A percentile compares a stretch with the other conserved stretches of the same genome.
These are phyloP conservation scores for Eucalyptus guilfoylei DNA, from an alignment of 345 rosid genomes.

Conservation along the genomic window DNA sequence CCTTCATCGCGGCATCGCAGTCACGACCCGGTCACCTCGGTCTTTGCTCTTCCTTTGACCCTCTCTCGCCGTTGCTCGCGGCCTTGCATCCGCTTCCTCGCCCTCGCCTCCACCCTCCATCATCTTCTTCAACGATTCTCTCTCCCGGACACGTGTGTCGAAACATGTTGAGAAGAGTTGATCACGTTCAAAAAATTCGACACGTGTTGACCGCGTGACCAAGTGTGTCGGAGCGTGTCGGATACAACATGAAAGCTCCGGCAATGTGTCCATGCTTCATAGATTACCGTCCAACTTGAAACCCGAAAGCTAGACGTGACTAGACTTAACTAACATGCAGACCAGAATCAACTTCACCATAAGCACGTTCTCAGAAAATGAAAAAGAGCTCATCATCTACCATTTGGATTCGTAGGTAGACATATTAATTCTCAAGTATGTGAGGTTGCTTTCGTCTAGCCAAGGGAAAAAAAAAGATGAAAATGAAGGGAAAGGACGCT, in stretches of 20 bases:
- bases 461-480: not conserved
- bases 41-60: too few relatives aligned
- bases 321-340: not conserved
- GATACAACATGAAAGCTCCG: rapidly evolving
- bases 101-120: too few relatives aligned
- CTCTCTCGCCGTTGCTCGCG: rapidly evolving
- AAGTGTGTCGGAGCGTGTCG: rapidly evolving
- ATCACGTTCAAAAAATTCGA: rapidly evolving
- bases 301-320: not conserved
- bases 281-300: not conserved
- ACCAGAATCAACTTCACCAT: not conserved
- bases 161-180: too few relatives aligned
- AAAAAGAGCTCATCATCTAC: not conserved
- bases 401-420: not conserved
- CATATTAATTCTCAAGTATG: not conserved
- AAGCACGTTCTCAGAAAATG: not conserved
- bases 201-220: too few relatives aligned
- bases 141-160: rapidly evolving
- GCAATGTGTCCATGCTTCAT: too few relatives aligned
- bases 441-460: not conserved
- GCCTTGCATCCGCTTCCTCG: rapidly evolving
- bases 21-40: too few relatives aligned
- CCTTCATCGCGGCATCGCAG: too few relatives aligned
- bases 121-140: too few relatives aligned
- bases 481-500: not conserved